These are phyloP conservation scores for Claviceps cyperi DNA, from an alignment of 2,329 filamentous ascomycete genomes.

Conservation along the genomic window DNA sequence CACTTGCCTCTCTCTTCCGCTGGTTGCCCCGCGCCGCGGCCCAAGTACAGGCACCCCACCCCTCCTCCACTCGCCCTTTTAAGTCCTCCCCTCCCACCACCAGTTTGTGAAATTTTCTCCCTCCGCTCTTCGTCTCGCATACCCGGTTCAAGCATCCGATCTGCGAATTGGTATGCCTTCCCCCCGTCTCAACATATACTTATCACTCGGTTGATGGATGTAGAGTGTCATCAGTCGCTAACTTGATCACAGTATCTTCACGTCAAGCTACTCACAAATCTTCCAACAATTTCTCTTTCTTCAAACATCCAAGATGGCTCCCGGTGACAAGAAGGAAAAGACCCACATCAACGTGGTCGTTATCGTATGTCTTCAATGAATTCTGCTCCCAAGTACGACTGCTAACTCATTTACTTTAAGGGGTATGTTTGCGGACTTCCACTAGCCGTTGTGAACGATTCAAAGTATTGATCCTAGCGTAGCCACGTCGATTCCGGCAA, in stretches of 20 bases:
- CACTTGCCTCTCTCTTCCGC: constrained; percentile 1
- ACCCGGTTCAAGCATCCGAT: constrained; percentile 30
- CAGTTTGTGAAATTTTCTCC: constrained; percentile 21
- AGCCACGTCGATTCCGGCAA: constrained; percentile 98
- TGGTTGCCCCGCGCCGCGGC: constrained; percentile 22
- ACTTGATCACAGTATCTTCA: constrained; percentile 1
- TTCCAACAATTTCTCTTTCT: constrained; percentile 1
- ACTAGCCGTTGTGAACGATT: constrained; percentile 17
- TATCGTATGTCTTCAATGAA: constrained; percentile 42
- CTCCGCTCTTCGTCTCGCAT: constrained; percentile 28
- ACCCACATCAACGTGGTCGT: constrained; percentile 95
- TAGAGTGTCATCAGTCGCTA: background rate
- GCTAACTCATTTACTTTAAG: constrained; percentile 11
- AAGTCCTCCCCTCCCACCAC: constrained; percentile 25
- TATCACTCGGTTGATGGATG: constrained; percentile 1
- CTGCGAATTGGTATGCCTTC: constrained; percentile 25
- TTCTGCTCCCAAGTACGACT: background rate
- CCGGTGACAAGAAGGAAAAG: constrained; percentile 64
- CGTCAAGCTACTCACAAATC: constrained; percentile 6
- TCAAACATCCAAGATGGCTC: constrained; percentile 26
- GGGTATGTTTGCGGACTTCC: constrained; percentile 12
- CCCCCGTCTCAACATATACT: background rate
- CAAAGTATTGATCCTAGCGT: constrained; percentile 12
- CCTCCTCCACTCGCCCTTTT: constrained; percentile 19
- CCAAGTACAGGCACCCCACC: constrained; percentile 15